phyloP scores from a whole-genome alignment of 148 eudicot species.

The Fagopyrum homotropicum region DNA sequence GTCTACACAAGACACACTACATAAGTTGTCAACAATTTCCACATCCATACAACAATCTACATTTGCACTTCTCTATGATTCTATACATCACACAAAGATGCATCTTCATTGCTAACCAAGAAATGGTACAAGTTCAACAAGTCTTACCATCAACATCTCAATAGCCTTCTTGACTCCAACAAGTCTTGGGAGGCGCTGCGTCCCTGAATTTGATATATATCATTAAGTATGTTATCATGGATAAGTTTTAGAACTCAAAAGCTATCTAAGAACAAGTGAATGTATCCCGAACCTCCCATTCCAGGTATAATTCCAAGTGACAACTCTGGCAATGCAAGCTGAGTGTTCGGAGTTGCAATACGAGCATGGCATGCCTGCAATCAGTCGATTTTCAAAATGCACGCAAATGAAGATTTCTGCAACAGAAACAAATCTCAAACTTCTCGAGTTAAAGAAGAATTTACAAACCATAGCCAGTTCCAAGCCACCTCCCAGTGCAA shows the following conservation, averaged over 20 bases:
- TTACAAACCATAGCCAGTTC: conserved; percentile 81
- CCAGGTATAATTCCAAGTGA: conserved; percentile 94
- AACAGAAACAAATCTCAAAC: background rate
- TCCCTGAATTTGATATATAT: conserved; percentile 39
- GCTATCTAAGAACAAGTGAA: background rate
- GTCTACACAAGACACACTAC: conserved; percentile 25
- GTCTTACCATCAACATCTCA: conserved; percentile 78
- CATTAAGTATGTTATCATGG: background rate
- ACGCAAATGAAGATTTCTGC: background rate
- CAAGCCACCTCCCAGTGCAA: conserved; percentile 94
- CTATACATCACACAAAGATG: background rate
- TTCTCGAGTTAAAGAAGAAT: background rate
- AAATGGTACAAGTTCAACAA: background rate
- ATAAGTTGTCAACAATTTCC: background rate
- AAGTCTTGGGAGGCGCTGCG: conserved; percentile 96
- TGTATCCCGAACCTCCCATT: conserved; percentile 46
- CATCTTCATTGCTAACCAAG: background rate
- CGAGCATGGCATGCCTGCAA: conserved; percentile 87
- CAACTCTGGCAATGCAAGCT: conserved; percentile 83
- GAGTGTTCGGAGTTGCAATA: conserved; percentile 68
- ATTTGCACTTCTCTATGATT: background rate
- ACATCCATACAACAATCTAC: background rate
- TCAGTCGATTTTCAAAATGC: conserved; percentile 11
- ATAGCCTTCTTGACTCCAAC: conserved; percentile 66
- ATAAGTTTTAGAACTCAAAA: background rate